Evolutionary conservation across 306 rosid genomes (phyloP), one percentile per base, ranked within the genome.

Genomic region (Pueraria montana): DNA sequence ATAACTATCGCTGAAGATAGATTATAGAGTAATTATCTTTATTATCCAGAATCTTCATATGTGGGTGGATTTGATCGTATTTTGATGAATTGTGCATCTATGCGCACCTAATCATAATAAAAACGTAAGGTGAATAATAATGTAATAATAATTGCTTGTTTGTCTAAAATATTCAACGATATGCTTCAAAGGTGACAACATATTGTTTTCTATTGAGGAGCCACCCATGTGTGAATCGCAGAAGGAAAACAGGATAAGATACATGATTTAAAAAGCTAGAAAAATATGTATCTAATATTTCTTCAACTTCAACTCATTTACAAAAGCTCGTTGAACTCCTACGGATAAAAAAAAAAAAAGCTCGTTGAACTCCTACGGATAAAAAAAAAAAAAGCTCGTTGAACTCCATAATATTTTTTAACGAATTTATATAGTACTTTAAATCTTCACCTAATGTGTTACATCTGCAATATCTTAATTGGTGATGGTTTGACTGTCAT

Each of bases 121-220:
- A 20, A 55, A 18, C 55, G 50, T 2, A 23, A 45, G 7, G 2
- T 9, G 24, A 21, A 77, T 26, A 74, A 74, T 73, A 64, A 55
- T 42, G 45, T 10, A 18, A 52, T 21, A 74, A 79, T 67, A 46
- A 59, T 68, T 18, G 65, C 5, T 2, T 30, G 2, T 56, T 23
- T 46, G 68, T 58, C 66, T 24, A 77, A 52, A 45, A 20, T 76
- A 32, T 56, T 55, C 42, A 58, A 76, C 17, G 36, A 68, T 32
- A 48, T 83, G 48, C 58, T 40, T 65, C 50, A 76, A 42, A 74
- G 32, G 18, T 52, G 45, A 45, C 58, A 43, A 40, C 79, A 23
- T 59, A n/a, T 13, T n/a, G 72, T 64, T 82, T 82, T 82, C 20
- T 18, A 32, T 74, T 82, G 69, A 74, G 61, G 3, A 55, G 61